Conservation (phyloP, 2,329 filamentous ascomycete genomes). For the Lecanicillium sp. region DNA sequence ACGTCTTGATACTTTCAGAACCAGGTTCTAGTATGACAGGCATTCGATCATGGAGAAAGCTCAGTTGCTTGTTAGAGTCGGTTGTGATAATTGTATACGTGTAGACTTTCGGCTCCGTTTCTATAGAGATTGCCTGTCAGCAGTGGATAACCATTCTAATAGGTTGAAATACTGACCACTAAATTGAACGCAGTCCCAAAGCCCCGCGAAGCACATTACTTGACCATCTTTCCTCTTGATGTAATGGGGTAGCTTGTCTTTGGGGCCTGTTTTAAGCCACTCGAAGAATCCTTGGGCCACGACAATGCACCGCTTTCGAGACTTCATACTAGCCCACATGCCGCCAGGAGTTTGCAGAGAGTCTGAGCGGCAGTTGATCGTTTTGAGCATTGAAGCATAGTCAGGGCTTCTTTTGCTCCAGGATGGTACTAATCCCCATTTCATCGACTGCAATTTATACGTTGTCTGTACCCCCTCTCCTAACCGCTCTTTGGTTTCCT, state of each 20-base stretch:
- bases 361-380: slow-evolving; percentile 93
- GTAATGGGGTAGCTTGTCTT: slow-evolving; percentile 79
- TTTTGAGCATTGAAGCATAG: slow-evolving; percentile 70
- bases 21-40: slow-evolving; percentile 80
- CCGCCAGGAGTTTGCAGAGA: slow-evolving; percentile 67
- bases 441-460: slow-evolving; percentile 88
- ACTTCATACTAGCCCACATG: slow-evolving; percentile 91
- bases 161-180: slow-evolving; percentile 44
- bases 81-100: slow-evolving; percentile 95
- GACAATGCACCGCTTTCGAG: slow-evolving; percentile 78
- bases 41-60: slow-evolving; percentile 91
- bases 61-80: slow-evolving; percentile 70
- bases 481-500: background rate
- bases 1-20: slow-evolving; percentile 59
- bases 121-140: slow-evolving; percentile 18
- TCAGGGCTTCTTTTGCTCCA: slow-evolving; percentile 84
- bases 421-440: slow-evolving; percentile 90
- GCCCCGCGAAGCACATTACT: slow-evolving; percentile 80
- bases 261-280: slow-evolving; percentile 73
- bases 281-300: slow-evolving; percentile 92
- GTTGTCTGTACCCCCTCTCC: slow-evolving; percentile 25
- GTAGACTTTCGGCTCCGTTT: slow-evolving; percentile 61
- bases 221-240: slow-evolving; percentile 73
- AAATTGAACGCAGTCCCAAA: slow-evolving; percentile 84
- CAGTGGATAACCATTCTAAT: background rate